Evolutionary conservation across 2,329 filamentous ascomycete genomes (phyloP), one percentile per base, ranked within the genome.

Genomic region (Mycosphaerella arachidis): DNA sequence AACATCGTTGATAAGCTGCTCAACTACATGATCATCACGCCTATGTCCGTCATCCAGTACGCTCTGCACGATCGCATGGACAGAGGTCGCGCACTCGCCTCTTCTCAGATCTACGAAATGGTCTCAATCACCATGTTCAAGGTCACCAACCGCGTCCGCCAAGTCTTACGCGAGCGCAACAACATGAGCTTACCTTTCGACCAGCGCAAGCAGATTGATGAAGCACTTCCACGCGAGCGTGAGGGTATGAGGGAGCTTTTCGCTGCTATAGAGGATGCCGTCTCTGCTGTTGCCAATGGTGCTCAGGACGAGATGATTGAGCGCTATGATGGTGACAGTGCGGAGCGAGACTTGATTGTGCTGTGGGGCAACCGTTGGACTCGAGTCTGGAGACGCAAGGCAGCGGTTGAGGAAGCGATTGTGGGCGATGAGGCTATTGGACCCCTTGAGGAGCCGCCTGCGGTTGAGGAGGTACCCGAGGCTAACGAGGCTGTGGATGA

Each of bases 1-100:
- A 90, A 90, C 68, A 96, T 99, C 68, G 84, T 97, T 60, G 93
- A 97, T 79, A 97, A 97, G 76, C 84, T 99, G 5, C 87, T 99
- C 68, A 99, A 97, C 78, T 99, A 97, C 78, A 92, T 90, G 13
- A 96, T 99, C 68, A 82, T 99, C 37, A 92, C 89, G 8, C 94
- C 94, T 0, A 80, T 86, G 59, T 88, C 87, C 16, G 92, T 99
- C 30, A 84, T 97, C 52, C 87, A 96, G 70, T 99, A 94, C 94
- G 91, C 91, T 0, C 81, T 99, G 12, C 81, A 86, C 33, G 86
- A 91, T 63, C 80, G 81, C 63, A 76, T 86, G 56, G 78, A 84
- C 20, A 67, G 70, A 40, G 73, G 73, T 45, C 68, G 71, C 13
- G 84, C 85, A 2, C 84, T 99, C 12, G 85, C 88, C 10, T 84